Base-by-base conservation (phyloP, 2,329 filamentous ascomycete species). In the Pyrenochaeta sp. region DNA sequence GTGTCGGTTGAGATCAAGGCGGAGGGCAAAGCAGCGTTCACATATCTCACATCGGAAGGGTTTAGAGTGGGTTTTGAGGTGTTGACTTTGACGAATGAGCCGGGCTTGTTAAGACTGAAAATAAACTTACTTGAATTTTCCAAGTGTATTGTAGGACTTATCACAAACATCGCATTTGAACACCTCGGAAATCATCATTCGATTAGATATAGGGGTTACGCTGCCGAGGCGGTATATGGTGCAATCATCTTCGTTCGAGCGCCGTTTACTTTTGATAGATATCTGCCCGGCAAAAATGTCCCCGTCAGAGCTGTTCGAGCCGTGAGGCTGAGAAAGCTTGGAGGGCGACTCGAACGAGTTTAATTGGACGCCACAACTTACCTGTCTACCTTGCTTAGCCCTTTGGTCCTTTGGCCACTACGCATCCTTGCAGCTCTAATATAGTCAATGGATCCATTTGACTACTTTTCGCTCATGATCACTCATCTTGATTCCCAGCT, bases 11-110 rank as follows among this genome's bases (percentile, higher is more conserved):
- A 66, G 52, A 8, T 66, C 61, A 3, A 28, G 2, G 2, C 45
- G 54, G 7, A 50, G 28, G 1, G 52, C 56, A 13, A 66, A 66
- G 3, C 58, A 19, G n/a, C n/a, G 37, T 3, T 8, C 2, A 10
- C 64, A 62, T 0, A 10, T 10, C 1, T 56, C 8, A 10, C 64
- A 64, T 3, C 0, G 12, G 6, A 25, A 44, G 1, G 58, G 61
- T 12, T 56, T 60, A 0, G 51, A 46, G n/a, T 66, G 58, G 1
- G 58, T 64, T 3, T 56, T 64, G 5, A 15, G 7, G 10, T 66
- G 64, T 39, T 56, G 54, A 37, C 64, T 66, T 1, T 8, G 1
- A 0, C 27, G 5, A 7, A 12, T 52, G 7, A 52, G 54, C 32
- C 9, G 15, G 13, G 2, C 6, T 2, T 3, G 13, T 2, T 37